Evolutionary conservation across 176 grass and related monocot species (phyloP).

Genomic region (Cenchrus purpureus): DNA sequence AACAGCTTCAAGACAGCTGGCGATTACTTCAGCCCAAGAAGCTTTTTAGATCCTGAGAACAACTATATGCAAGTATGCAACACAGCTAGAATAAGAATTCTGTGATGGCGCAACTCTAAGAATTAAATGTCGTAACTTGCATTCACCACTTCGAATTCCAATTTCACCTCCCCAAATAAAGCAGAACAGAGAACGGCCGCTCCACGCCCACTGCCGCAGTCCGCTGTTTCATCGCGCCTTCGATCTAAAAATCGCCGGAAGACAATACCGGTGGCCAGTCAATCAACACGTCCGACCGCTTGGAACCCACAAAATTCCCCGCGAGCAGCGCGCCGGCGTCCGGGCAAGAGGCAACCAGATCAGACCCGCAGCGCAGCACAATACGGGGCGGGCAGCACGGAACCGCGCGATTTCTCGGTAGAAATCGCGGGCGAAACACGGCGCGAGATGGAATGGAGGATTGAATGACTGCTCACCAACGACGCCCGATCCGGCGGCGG

Average conservation of each 20-base stretch:
- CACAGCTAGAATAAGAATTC: too few relatives aligned
- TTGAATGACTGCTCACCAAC: conserved; percentile 56
- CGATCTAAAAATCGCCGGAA: neutral
- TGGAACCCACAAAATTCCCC: neutral
- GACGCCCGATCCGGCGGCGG: conserved; percentile 69
- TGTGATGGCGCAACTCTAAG: neutral
- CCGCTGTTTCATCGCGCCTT: neutral
- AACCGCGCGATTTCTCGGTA: neutral
- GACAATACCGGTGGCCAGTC: too few relatives aligned
- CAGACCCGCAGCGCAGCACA: neutral
- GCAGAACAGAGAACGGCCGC: neutral
- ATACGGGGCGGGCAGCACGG: neutral
- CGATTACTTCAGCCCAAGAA: too few relatives aligned
- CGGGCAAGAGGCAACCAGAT: neutral
- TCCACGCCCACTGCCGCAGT: neutral
- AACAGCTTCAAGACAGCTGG: too few relatives aligned
- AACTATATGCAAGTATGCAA: too few relatives aligned
- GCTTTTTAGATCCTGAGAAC: too few relatives aligned
- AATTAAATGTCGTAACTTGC: neutral
- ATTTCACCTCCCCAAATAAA: neutral
- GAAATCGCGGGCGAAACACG: neutral
- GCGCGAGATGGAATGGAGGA: neutral
- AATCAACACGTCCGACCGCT: neutral
- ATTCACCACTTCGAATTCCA: conserved; percentile 2
- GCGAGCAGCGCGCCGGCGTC: neutral